A percentile compares a stretch with the other conserved stretches of the same genome.
Conservation (phyloP, 2,329 filamentous ascomycete species). For the Claviceps spartinae region DNA sequence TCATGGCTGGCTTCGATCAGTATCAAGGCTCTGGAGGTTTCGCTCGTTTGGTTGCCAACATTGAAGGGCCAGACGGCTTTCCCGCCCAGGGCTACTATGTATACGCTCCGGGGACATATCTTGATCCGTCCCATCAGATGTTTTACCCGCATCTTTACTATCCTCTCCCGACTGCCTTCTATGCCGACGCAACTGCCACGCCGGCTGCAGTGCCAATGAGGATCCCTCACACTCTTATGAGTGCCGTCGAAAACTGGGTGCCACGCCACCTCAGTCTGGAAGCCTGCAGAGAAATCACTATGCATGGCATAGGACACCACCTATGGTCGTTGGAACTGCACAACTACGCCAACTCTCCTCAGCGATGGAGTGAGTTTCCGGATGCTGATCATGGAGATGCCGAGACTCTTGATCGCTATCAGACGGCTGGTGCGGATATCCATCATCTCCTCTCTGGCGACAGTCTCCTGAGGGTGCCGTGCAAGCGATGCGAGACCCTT, state of each 20-base stretch:
- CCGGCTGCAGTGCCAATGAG: too few relatives aligned
- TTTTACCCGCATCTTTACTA: not conserved
- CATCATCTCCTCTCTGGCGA: not conserved
- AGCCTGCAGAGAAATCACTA: not conserved
- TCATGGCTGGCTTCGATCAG: not conserved
- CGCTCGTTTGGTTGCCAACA: not conserved
- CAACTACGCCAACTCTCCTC: not conserved
- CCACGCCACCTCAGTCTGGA: not conserved
- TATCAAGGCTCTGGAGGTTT: not conserved
- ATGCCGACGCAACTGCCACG: too few relatives aligned
- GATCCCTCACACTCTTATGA: not conserved
- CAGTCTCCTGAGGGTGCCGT: not conserved
- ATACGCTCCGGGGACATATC: not conserved
- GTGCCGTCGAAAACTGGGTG: not conserved
- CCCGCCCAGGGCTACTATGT: not conserved
- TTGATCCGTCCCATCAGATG: not conserved
- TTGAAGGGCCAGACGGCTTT: too few relatives aligned
- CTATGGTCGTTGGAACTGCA: conserved; percentile 1
- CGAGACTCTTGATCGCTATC: not conserved
- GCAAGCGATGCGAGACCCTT: not conserved
- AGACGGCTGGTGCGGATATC: not conserved
- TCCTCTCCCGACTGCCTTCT: not conserved
- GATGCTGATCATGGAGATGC: not conserved
- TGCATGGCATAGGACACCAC: not conserved
- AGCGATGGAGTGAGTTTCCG: conserved; percentile 2